phyloP scores from a whole-genome alignment of 495 filamentous ascomycete species.

The Hypoxylon perforatum region DNA sequence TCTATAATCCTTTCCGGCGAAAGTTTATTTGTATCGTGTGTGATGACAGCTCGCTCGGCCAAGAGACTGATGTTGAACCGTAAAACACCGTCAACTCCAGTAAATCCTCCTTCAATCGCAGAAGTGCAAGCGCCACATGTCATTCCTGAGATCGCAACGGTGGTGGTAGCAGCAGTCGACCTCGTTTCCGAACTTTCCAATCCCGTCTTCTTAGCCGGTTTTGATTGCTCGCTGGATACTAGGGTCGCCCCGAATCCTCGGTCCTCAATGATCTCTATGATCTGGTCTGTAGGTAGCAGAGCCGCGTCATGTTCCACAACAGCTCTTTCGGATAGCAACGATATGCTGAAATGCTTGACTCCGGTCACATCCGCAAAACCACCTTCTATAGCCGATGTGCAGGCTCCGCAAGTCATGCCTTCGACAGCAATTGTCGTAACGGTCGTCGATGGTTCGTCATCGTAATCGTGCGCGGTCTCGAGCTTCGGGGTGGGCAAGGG shows the following conservation, averaged over 20 bases:
- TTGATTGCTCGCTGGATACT: slow-evolving; percentile 62
- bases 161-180: slow-evolving; percentile 71
- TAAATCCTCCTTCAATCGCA: slow-evolving; percentile 85
- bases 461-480: slow-evolving; percentile 34
- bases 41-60: slow-evolving; percentile 88
- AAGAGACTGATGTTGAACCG: slow-evolving; percentile 95
- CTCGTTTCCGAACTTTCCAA: slow-evolving; percentile 24
- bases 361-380: slow-evolving; percentile 83
- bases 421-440: slow-evolving; percentile 87
- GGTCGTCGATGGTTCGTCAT: slow-evolving; percentile 52
- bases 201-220: slow-evolving; percentile 49
- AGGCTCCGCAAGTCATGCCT: slow-evolving; percentile 98
- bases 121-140: slow-evolving; percentile 96
- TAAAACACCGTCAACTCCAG: slow-evolving; percentile 75
- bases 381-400: slow-evolving; percentile 88
- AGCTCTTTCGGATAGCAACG: slow-evolving; percentile 89
- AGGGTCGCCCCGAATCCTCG: slow-evolving; percentile 89
- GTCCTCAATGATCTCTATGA: slow-evolving; percentile 87
- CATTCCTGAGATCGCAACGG: slow-evolving; percentile 94
- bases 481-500: slow-evolving; percentile 47
- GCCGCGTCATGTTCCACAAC: slow-evolving; percentile 85
- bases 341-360: slow-evolving; percentile 89
- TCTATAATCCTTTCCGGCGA: slow-evolving; percentile 80
- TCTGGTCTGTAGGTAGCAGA: slow-evolving; percentile 73
- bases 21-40: slow-evolving; percentile 79